These are phyloP conservation scores for Pseudonitzschia delicatissima DNA, from an alignment of 108 stramenopile genomes.

Conservation along the genomic window DNA sequence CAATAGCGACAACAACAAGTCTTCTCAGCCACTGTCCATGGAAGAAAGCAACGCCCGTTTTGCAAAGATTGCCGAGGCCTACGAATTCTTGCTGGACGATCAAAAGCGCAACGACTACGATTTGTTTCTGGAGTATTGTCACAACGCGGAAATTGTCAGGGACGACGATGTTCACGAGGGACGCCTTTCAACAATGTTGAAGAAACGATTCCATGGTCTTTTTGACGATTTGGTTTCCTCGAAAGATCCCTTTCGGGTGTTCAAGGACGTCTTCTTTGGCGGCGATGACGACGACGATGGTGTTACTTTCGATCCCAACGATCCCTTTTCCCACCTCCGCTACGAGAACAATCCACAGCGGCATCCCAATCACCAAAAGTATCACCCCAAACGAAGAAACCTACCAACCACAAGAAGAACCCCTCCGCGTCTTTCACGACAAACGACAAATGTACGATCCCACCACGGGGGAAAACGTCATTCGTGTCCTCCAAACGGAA, in stretches of 20 bases:
- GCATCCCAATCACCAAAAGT: constrained; percentile 4
- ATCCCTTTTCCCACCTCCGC: constrained; percentile 5
- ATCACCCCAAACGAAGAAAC: too few relatives aligned
- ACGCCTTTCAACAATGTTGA: constrained; percentile 16
- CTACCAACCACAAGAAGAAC: constrained; percentile 6
- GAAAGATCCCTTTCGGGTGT: constrained; percentile 58
- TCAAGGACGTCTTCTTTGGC: constrained; percentile 74
- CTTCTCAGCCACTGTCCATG: constrained; percentile 27
- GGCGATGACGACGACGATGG: constrained; percentile 4
- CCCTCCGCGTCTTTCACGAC: constrained; percentile 12
- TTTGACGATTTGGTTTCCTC: constrained; percentile 5
- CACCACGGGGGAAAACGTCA: constrained; percentile 16
- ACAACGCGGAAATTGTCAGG: constrained; percentile 12
- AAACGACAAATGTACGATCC: constrained; percentile 31
- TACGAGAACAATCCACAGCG: constrained; percentile 19
- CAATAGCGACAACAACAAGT: background rate
- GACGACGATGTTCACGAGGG: constrained; percentile 43
- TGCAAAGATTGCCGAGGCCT: constrained; percentile 72
- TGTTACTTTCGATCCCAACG: constrained; percentile 3
- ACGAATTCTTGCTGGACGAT: constrained; percentile 56
- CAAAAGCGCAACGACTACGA: constrained; percentile 58
- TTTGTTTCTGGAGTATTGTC: constrained; percentile 43
- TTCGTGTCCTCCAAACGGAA: constrained; percentile 39
- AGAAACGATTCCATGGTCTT: constrained; percentile 7
- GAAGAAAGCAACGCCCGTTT: constrained; percentile 64